Evolutionary conservation across 2,329 filamentous ascomycete genomes (phyloP), one percentile per base, ranked within the genome.

Genomic region (Talaromyces verruculosus): DNA sequence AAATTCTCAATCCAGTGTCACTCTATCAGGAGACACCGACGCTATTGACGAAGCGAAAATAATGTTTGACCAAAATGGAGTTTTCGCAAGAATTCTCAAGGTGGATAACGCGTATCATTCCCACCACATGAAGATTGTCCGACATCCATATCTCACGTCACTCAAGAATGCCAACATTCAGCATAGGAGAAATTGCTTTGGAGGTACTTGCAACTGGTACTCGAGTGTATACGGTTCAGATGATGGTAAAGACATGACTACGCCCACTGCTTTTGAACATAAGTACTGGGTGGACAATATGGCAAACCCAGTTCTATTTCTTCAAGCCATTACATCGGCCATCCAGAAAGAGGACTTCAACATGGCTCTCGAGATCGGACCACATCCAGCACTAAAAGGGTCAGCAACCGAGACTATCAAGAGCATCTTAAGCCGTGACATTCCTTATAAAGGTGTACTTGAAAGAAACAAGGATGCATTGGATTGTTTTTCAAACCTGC

Each of bases 1-100:
- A 57, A 84, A 84, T 68, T 77, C 76, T 33, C 76, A 80, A 0
- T 60, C 67, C 0, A 80, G 77, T 41, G 72, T 83, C 1, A 85
- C 83, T 0, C 43, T 84, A 0, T 82, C 81, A 7, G 83, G 83
- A 0, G 78, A 83, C 65, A 65, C 55, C 2, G 68, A 76, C 66
- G 74, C 72, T 5, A 75, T 84, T 3, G 67, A 74, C 0, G 71
- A 76, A 51, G 69, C 71, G 0, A 69, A 75, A 4, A 65, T 71
- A 0, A 71, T 47, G 69, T 70, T 11, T 66, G 63, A 75, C 1
- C 63, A 70, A 2, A 65, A 73, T 13, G 64, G 69, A 4, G 69
- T 73, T 5, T 81, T 81, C 62, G 72, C 71, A 3, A 68, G 75
- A 0, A 67, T 69, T 22, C 73, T 82, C 0, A 68, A 72, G 19